Evolutionary conservation across 2,329 filamentous ascomycete species (phyloP), one percentile per base, ranked within the genome.

Genomic region (Arthroderma sp.): DNA sequence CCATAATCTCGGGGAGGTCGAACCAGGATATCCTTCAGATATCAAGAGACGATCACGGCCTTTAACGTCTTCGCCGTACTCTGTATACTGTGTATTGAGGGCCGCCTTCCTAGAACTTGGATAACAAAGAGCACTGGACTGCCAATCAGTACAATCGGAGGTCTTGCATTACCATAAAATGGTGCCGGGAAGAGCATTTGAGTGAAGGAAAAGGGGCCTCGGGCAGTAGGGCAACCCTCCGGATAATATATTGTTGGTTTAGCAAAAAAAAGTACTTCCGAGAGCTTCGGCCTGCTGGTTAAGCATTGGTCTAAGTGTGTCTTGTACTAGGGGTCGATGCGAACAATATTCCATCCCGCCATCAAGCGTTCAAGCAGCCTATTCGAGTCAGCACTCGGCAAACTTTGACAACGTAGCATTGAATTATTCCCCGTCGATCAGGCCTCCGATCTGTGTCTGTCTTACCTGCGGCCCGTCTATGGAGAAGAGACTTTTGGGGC

Each of bases 361-460:
- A 19, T 25, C 41, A 47, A 33, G 47, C 33, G 47, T 33, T n/a
- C 47, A 33, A 51, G 47, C 47, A 25, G 15, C 7, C 17, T 51
- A n/a, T 19, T 25, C 8, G 23, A n/a, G 28, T 51, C 25, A 33
- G 47, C 15, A 17, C 23, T 33, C 25, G 25, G 47, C 28, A 35
- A 33, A 31, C 28, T 33, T 51, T 51, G 47, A 51, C 47, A 51
- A 51, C 25, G 47, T 51, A 51, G 47, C 28, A 51, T 51, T 51
- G 25, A 19, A 33, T 33, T 33, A 17, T 33, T 31, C 47, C 47
- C 47, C 47, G 47, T 51, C 25, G 25, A 49, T 49, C 44, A 49
- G 44, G 44, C 44, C 15, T 49, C 44, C 44, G 51, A 54, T 38
- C 51, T 54, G 51, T 54, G 51, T 54, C 51, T 54, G 51, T 54